Evolutionary conservation across 1,284 basidiomycete genomes (phyloP).

Genomic region (Lentinus polychrous): DNA sequence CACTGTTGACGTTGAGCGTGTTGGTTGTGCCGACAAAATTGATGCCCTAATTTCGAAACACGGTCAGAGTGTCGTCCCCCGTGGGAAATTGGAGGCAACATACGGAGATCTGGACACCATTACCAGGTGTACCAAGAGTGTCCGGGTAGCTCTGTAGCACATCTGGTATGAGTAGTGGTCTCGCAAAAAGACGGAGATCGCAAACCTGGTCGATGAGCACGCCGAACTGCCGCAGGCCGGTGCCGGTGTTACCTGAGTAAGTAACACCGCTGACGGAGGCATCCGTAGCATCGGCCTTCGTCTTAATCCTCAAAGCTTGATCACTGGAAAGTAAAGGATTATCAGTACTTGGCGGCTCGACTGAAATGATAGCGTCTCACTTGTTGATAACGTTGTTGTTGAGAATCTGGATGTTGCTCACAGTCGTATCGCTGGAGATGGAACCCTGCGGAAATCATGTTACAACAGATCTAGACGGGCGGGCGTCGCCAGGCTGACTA

Average conservation of each 20-base stretch:
- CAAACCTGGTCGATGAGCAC: slow-evolving; percentile 32
- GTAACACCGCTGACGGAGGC: slow-evolving; percentile 30
- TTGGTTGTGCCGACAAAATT: slow-evolving; percentile 24
- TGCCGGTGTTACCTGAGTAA: slow-evolving; percentile 26
- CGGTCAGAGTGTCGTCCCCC: not conserved
- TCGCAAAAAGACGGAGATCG: not conserved
- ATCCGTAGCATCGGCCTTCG: slow-evolving; percentile 26
- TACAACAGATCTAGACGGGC: not conserved
- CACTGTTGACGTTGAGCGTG: slow-evolving; percentile 20
- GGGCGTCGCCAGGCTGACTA: not conserved
- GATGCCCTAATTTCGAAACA: slow-evolving; percentile 16
- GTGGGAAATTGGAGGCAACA: not conserved
- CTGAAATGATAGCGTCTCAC: slow-evolving; percentile 10
- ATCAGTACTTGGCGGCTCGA: not conserved
- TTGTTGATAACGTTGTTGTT: slow-evolving; percentile 36
- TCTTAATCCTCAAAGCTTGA: slow-evolving; percentile 37
- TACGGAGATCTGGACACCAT: slow-evolving; percentile 26
- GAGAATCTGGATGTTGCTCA: slow-evolving; percentile 38
- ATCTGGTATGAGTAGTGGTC: not conserved
- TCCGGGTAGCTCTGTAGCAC: slow-evolving; percentile 27
- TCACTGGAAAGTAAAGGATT: slow-evolving; percentile 18
- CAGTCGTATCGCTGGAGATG: slow-evolving; percentile 36
- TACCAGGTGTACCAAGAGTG: slow-evolving; percentile 31
- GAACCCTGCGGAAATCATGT: slow-evolving; percentile 34
- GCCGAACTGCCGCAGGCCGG: slow-evolving; percentile 26